Evolutionary conservation across 192 early-diverging fungal species (phyloP).

Genomic region (Mortierella alpina): DNA sequence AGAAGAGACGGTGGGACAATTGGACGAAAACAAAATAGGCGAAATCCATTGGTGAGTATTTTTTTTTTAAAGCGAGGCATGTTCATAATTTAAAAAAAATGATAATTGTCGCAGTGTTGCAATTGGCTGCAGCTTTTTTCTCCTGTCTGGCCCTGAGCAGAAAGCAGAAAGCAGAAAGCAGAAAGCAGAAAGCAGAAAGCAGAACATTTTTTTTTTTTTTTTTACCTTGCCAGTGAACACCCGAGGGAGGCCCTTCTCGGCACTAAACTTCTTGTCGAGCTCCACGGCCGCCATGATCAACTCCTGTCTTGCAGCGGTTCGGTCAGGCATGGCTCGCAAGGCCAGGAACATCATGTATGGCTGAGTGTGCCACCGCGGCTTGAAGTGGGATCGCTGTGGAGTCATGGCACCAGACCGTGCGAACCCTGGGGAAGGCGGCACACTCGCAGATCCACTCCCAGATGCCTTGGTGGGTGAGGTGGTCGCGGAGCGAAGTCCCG

Average conservation of each 20-base stretch:
- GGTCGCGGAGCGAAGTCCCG: constrained; percentile 2
- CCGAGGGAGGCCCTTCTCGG: constrained; percentile 76
- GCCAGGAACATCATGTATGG: constrained; percentile 88
- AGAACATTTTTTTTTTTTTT: neutral
- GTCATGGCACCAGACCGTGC: neutral
- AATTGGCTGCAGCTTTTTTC: too few species aligned
- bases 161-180: neutral
- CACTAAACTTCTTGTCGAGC: constrained; percentile 81
- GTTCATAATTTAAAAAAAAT: too few species aligned
- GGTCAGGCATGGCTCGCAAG: constrained; percentile 73
- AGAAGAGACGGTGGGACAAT: neutral
- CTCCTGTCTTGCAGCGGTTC: constrained; percentile 76
- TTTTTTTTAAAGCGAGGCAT: neutral
- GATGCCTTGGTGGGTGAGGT: constrained; percentile 16
- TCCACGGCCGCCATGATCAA: constrained; percentile 80
- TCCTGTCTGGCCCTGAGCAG: neutral
- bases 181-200: constrained; percentile 5
- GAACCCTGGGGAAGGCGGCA: constrained; percentile 13
- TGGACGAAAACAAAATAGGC: neutral
- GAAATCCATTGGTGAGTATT: neutral
- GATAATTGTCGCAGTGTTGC: too few species aligned
- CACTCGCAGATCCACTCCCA: constrained; percentile 1
- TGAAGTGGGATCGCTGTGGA: constrained; percentile 32
- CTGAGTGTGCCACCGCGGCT: constrained; percentile 92
- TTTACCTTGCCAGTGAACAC: constrained; percentile 89